A percentile compares a stretch with the other conserved stretches of the same genome.
Evolutionary conservation across 306 rosid species (phyloP).

Genomic region (Aeschynomene evenia): DNA sequence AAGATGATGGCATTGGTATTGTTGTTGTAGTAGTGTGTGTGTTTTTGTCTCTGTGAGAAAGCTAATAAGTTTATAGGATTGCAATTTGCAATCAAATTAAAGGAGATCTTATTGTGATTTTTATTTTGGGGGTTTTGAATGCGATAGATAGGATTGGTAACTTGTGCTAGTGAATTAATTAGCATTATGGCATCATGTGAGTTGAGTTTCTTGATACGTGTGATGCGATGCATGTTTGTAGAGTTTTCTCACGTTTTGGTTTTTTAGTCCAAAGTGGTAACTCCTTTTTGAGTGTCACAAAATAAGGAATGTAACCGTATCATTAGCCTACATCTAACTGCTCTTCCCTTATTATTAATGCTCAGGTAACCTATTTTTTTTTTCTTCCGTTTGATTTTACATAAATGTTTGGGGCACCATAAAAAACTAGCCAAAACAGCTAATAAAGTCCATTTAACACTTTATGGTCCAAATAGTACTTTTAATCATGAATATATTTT

Average conservation of each 20-base stretch:
- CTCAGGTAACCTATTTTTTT: too few species aligned
- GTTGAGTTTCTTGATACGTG: neutral
- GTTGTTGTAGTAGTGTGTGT: neutral
- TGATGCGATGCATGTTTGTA: conserved; percentile 8
- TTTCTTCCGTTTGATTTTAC: too few species aligned
- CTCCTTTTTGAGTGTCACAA: neutral
- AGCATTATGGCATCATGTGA: neutral
- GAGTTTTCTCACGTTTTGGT: neutral
- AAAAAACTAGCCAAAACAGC: too few species aligned
- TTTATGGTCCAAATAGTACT: too few species aligned
- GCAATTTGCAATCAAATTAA: neutral
- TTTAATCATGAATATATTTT: too few species aligned
- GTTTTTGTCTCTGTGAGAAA: too few species aligned
- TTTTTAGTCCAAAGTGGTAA: neutral
- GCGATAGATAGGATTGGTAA: neutral
- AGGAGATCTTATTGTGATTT: neutral
- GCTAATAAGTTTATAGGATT: neutral
- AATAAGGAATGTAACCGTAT: too few species aligned
- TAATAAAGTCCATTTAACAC: too few species aligned
- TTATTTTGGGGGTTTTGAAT: neutral
- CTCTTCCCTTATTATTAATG: neutral
- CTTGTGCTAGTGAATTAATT: neutral
- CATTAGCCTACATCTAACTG: neutral
- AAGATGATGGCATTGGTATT: neutral
- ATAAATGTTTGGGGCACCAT: too few species aligned